phyloP scores from a whole-genome alignment of 2,329 filamentous ascomycete species.

The Ciborinia camelliae region DNA sequence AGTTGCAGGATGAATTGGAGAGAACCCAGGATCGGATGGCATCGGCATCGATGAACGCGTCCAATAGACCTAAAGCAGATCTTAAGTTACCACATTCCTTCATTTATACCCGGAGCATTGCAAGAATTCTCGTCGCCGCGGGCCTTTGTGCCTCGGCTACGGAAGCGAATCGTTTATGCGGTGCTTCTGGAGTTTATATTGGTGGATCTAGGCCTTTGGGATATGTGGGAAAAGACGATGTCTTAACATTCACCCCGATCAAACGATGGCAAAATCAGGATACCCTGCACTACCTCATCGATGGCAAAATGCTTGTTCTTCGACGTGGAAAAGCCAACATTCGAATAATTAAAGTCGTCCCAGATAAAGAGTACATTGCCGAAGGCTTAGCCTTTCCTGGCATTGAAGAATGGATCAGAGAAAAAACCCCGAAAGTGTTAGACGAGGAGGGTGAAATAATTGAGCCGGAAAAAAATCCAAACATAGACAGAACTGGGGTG shows the following conservation, averaged over 20 bases:
- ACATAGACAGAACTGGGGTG: background rate
- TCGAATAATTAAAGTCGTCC: conserved; percentile 57
- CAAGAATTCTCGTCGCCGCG: conserved; percentile 56
- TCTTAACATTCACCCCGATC: conserved; percentile 59
- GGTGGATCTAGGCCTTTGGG: conserved; percentile 49
- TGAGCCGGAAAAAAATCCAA: background rate
- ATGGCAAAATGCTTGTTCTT: conserved; percentile 55
- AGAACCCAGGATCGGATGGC: background rate
- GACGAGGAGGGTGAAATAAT: conserved; percentile 3
- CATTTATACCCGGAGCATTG: conserved; percentile 52
- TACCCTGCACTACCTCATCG: conserved; percentile 58
- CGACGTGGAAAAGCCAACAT: conserved; percentile 63
- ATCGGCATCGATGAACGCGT: conserved; percentile 33
- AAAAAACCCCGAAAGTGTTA: background rate
- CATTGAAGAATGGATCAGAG: background rate
- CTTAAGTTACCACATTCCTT: conserved; percentile 58
- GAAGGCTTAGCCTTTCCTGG: conserved; percentile 11
- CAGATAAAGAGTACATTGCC: conserved; percentile 45
- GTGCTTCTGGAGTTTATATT: conserved; percentile 57
- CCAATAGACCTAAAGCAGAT: conserved; percentile 51
- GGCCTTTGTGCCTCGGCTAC: conserved; percentile 55
- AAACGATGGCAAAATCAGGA: conserved; percentile 56
- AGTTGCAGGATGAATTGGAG: background rate
- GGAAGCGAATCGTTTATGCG: conserved; percentile 58
- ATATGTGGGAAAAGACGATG: conserved; percentile 44